phyloP scores from a whole-genome alignment of 139 green algal genomes.

The Picochlorum sp. region DNA sequence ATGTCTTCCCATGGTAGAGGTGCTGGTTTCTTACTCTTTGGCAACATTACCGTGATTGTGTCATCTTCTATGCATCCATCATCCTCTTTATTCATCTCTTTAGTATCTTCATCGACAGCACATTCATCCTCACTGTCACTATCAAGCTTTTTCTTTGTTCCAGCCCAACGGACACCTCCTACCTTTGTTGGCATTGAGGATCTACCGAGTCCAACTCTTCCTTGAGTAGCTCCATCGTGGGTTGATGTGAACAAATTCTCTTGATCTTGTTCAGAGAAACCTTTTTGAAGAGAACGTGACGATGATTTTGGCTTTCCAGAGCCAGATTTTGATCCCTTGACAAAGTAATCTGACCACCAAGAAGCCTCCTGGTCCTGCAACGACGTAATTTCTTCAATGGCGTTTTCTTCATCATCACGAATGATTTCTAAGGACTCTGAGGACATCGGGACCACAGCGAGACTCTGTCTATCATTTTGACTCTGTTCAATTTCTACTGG shows the following conservation, averaged over 20 bases:
- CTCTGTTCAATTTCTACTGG: not conserved
- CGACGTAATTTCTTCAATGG: not conserved
- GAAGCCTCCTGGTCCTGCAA: not conserved
- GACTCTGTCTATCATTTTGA: not conserved
- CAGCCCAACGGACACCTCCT: slow-evolving; percentile 57
- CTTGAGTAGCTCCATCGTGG: slow-evolving; percentile 47
- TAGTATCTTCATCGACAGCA: slow-evolving; percentile 18
- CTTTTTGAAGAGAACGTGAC: no score
- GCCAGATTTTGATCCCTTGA: not conserved
- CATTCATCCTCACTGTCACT: slow-evolving; percentile 35
- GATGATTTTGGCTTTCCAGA: no score
- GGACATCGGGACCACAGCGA: no score
- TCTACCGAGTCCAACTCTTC: slow-evolving; percentile 62
- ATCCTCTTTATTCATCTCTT: slow-evolving; percentile 23
- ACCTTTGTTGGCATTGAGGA: slow-evolving; percentile 66
- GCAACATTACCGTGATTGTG: slow-evolving; percentile 11
- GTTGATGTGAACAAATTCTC: slow-evolving; percentile 60
- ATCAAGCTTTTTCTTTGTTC: slow-evolving; percentile 57
- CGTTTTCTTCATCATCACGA: not conserved
- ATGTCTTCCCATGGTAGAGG: no score
- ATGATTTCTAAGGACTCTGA: no score
- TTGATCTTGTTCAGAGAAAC: slow-evolving; percentile 78
- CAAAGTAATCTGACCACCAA: slow-evolving; percentile 10
- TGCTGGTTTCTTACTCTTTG: slow-evolving; percentile 7
- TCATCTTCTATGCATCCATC: slow-evolving; percentile 13